These are phyloP conservation scores for Mycogone perniciosa DNA, from an alignment of 2,329 filamentous ascomycete species.

Conservation along the genomic window DNA sequence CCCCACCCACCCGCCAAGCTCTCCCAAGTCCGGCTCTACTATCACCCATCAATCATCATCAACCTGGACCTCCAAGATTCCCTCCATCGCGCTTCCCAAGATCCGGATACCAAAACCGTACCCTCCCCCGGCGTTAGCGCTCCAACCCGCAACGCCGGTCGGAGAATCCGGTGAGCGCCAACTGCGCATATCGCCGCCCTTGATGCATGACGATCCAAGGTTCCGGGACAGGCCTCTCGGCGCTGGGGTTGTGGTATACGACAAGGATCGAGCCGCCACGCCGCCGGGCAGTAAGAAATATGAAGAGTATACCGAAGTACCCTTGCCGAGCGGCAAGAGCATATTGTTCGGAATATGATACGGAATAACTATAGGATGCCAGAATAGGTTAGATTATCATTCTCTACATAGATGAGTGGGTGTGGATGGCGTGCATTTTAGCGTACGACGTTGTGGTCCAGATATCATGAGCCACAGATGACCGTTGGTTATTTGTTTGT, in stretches of 20 bases:
- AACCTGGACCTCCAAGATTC: conserved; percentile 21
- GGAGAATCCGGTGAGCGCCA: conserved; percentile 19
- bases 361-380: not conserved
- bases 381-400: not conserved
- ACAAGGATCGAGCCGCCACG: conserved; percentile 3
- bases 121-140: conserved; percentile 7
- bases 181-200: conserved; percentile 26
- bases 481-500: not conserved
- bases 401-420: not conserved
- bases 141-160: conserved; percentile 19
- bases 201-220: conserved; percentile 20
- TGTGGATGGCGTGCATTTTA: not conserved
- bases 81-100: conserved; percentile 33
- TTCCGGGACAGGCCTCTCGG: conserved; percentile 20
- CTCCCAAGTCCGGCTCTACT: not conserved
- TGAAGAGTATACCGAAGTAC: conserved; percentile 21
- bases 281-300: conserved; percentile 6
- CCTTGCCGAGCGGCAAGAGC: conserved; percentile 31
- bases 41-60: not conserved
- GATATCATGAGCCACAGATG: not conserved
- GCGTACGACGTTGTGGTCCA: not conserved
- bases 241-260: conserved; percentile 2
- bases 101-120: conserved; percentile 37
- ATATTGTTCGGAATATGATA: conserved; percentile 24
- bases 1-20: conserved; percentile 7